Evolutionary conservation across 352 stramenopile species (phyloP).

Genomic region (Sclerospora graminicola): DNA sequence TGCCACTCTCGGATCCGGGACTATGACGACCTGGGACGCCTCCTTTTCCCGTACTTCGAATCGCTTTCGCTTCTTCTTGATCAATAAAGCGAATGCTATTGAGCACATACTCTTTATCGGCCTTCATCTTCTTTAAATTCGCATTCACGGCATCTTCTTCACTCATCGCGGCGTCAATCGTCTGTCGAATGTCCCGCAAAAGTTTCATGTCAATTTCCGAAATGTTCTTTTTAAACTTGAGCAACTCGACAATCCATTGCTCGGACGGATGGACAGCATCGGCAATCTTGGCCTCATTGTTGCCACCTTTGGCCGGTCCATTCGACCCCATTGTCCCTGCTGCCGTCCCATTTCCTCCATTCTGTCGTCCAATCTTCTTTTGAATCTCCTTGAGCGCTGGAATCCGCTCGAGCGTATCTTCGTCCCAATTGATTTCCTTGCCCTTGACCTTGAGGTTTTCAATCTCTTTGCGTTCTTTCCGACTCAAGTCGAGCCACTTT

Average conservation of each 20-base stretch:
- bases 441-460: constrained; percentile 75
- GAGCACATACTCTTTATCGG: constrained; percentile 82
- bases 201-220: constrained; percentile 64
- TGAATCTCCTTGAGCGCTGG: constrained; percentile 79
- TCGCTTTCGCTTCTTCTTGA: constrained; percentile 83
- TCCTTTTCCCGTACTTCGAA: constrained; percentile 69
- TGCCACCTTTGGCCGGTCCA: constrained; percentile 10
- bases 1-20: constrained; percentile 46
- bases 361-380: constrained; percentile 61
- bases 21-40: constrained; percentile 30
- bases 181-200: constrained; percentile 49
- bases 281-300: constrained; percentile 38
- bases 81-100: constrained; percentile 87
- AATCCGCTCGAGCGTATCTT: constrained; percentile 78
- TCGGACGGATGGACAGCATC: constrained; percentile 70
- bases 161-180: constrained; percentile 34
- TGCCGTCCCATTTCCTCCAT: no score
- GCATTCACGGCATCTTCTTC: constrained; percentile 60
- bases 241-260: constrained; percentile 82
- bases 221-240: constrained; percentile 83
- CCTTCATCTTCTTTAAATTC: constrained; percentile 80
- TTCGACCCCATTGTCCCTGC: no score
- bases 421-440: constrained; percentile 79
- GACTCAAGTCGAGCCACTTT: constrained; percentile 71
- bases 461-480: constrained; percentile 83